Percentiles rank a stretch among this genome's conserved stretches.
These are phyloP conservation scores for Gossypium schwendimanii DNA, from an alignment of 441 rosid species.

Conservation along the genomic window DNA sequence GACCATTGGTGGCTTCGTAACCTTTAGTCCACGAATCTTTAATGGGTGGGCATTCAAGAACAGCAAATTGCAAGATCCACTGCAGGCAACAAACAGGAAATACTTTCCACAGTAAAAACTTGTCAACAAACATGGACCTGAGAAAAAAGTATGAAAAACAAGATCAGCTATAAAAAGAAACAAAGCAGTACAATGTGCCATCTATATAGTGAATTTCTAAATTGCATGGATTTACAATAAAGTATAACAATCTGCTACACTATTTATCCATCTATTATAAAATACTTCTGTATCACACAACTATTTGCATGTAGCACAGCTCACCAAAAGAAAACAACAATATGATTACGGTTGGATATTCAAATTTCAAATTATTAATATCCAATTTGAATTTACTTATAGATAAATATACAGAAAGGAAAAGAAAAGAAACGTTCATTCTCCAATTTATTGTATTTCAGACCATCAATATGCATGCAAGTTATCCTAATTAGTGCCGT, in stretches of 20 bases:
- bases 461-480: conserved; percentile 2
- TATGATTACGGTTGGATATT: neutral
- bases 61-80: conserved; percentile 87
- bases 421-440: neutral
- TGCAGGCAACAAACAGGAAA: conserved; percentile 78
- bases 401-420: neutral
- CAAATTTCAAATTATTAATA: neutral
- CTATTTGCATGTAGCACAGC: neutral
- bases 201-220: neutral
- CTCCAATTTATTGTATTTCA: neutral
- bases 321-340: conserved; percentile 7
- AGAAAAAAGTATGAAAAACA: conserved; percentile 9
- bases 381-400: neutral
- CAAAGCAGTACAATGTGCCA: neutral
- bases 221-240: neutral
- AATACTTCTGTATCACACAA: neutral
- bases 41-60: conserved; percentile 62
- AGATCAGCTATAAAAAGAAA: neutral
- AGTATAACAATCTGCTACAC: neutral
- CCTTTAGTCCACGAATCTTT: conserved; percentile 40
- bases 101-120: conserved; percentile 91
- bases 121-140: conserved; percentile 82
- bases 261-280: neutral
- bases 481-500: neutral
- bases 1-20: conserved; percentile 26